Base-by-base conservation (phyloP, 2,329 filamentous ascomycete species). In the Onygenales sp. region DNA sequence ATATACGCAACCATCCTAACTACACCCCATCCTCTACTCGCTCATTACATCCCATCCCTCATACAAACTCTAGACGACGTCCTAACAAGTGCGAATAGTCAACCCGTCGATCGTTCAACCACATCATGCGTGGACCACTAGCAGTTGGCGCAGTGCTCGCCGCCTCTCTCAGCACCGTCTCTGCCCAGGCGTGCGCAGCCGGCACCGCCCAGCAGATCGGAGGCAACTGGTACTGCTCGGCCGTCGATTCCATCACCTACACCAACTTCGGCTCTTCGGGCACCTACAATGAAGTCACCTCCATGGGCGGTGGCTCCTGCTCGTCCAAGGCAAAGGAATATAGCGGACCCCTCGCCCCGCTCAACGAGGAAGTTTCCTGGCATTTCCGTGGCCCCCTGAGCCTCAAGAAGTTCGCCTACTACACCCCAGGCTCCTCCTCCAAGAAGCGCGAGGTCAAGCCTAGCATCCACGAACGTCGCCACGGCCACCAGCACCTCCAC, bases 321-420 rank as follows among this genome's bases (percentile, higher is more conserved):
- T 61, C 69, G 6, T 80, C 75, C 57, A 66, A 74, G 39, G 69
- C 75, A 13, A 70, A 77, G 55, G 54, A 66, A 0, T 89, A 83
- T 63, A 74, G 69, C 9, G 85, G 86, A 11, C 73, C 78, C 42
- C 71, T 88, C 50, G 79, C 84, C 32, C 86, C 87, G 6, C 75
- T 88, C 36, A 77, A 86, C 56, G 82, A 86, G 65, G 85, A 86
- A 71, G 74, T 90, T 33, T 87, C 85, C 1, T 68, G 88, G 57
- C 84, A 88, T 65, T 76, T 90, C 63, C 83, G 86, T 59, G 87
- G 87, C 2, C 86, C 87, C 1, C 67, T 87, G 60, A 70, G 78
- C 40, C 65, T 91, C 34, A 82, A 81, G 63, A 78, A 87, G 59
- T 75, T 89, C 52, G 87, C 85, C 9, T 82, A 83, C 52, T 91